phyloP scores from a whole-genome alignment of 2,329 filamentous ascomycete genomes.

The Venturiaceae sp. region DNA sequence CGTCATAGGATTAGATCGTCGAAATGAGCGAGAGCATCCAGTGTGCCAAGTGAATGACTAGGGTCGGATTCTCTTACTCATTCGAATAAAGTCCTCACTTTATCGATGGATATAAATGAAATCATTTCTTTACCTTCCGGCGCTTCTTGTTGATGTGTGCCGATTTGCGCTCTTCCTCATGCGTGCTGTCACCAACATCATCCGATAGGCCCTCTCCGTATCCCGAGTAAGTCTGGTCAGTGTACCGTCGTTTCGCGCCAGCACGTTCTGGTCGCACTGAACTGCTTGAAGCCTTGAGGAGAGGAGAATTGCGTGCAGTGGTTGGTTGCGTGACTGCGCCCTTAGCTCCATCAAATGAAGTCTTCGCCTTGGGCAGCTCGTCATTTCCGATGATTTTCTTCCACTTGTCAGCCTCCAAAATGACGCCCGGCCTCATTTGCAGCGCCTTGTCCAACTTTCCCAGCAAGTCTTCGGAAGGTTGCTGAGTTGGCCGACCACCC shows the following conservation, averaged over 20 bases:
- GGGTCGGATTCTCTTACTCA: not conserved
- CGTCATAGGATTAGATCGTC: not conserved
- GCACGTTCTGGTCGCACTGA: slow-evolving; percentile 50
- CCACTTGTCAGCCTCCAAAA: slow-evolving; percentile 32
- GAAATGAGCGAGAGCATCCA: not conserved
- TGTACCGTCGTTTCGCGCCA: slow-evolving; percentile 66
- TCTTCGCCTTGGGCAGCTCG: slow-evolving; percentile 23
- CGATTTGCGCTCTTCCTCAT: slow-evolving; percentile 27
- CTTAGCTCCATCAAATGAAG: not conserved
- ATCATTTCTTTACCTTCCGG: slow-evolving; percentile 36
- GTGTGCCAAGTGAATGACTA: not conserved
- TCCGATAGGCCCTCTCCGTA: slow-evolving; percentile 65
- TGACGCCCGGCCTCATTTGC: slow-evolving; percentile 30
- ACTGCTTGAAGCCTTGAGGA: not conserved
- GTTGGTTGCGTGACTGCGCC: slow-evolving; percentile 13
- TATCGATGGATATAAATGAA: not conserved
- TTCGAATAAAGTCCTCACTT: not conserved
- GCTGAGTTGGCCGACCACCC: slow-evolving; percentile 12
- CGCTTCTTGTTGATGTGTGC: slow-evolving; percentile 35
- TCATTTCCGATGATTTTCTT: slow-evolving; percentile 32
- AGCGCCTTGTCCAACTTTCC: slow-evolving; percentile 28
- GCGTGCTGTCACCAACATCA: slow-evolving; percentile 37
- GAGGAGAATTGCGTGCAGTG: slow-evolving; percentile 16
- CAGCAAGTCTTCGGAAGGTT: slow-evolving; percentile 11
- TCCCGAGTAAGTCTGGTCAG: slow-evolving; percentile 64